phyloP scores from a whole-genome alignment of 2,329 filamentous ascomycete genomes.

The Ophiobolus disseminans region DNA sequence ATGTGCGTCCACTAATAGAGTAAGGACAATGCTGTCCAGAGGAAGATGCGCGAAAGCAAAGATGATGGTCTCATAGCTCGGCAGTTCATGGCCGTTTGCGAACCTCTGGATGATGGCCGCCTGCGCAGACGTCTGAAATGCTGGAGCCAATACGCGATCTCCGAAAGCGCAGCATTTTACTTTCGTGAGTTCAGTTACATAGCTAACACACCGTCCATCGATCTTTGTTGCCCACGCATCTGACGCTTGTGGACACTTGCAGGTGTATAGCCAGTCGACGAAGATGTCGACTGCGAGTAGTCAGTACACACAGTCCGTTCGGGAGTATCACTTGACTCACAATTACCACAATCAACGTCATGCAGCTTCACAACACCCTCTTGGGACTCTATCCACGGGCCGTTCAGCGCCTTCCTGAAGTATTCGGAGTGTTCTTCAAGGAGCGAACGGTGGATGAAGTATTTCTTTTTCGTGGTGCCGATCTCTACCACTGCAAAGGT shows the following conservation, averaged over 20 bases:
- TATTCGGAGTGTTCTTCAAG: constrained; percentile 23
- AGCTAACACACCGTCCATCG: neutral
- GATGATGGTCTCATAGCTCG: constrained; percentile 3
- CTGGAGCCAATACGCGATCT: constrained; percentile 5
- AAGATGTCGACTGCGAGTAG: constrained; percentile 15
- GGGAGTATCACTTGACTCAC: neutral
- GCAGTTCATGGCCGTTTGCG: neutral
- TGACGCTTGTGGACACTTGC: neutral
- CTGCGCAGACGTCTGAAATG: neutral
- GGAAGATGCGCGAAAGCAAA: constrained; percentile 15
- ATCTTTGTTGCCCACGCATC: neutral
- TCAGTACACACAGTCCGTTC: neutral
- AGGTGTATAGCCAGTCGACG: constrained; percentile 23
- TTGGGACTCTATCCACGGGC: constrained; percentile 19
- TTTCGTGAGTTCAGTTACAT: neutral
- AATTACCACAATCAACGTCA: constrained; percentile 14
- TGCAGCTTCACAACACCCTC: constrained; percentile 12
- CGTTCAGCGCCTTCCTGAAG: constrained; percentile 21
- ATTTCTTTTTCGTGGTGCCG: constrained; percentile 8
- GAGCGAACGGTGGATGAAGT: constrained; percentile 16
- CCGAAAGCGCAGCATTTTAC: constrained; percentile 8
- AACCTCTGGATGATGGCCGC: neutral
- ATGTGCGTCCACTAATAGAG: constrained; percentile 15
- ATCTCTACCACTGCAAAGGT: constrained; percentile 7
- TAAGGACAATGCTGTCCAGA: constrained; percentile 4